Base-by-base conservation (phyloP, 805 yeast species). In the Myxozyma vanderwaltii region DNA sequence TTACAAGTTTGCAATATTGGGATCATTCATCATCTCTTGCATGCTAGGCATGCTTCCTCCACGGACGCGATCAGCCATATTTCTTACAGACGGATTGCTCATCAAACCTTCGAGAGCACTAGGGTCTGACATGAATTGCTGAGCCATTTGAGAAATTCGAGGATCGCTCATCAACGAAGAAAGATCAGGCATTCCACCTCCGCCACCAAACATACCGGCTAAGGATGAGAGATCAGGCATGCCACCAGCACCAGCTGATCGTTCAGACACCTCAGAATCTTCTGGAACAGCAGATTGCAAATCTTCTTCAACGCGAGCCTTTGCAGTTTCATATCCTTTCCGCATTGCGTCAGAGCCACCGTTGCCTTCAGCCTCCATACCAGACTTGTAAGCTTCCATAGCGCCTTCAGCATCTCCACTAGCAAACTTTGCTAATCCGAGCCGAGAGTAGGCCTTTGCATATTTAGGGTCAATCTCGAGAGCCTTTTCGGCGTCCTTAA, bases 391-490 rank as follows among this genome's bases (percentile, higher is more conserved):
- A 29, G 98, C 97, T 49, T 90, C 87, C 78, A 91, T 79, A 12
- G 99, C 83, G 53, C 87, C 96, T 74, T 88, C 85, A 59, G 92
- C 85, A 71, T 91, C 92, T n/a, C 96, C 96, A 60, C 88, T 78
- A n/a, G 97, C 96, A 74, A 86, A 92, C 71, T 86, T 84, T 3
- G 99, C 98, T 68, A 91, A 83, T 2, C 98, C 99, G 67, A 94
- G 79, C 74, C 99, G 86, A 4, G 97, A 89, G 80, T 91, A 94
- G 10, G 96, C 97, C 78, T 92, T 91, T 33, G 96, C 85, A 69
- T 89, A 94, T 5, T 77, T 69, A 54, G 97, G 87, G 71, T 92
- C 91, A 53, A 85, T 77, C 61, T 82, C 81, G 58, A 90, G 85
- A 43, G 99, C 96, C 56, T 78, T 77, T 69, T 87, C 81, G 29